These are phyloP conservation scores for Achaetomiella virescens DNA, from an alignment of 495 filamentous ascomycete genomes.

Conservation along the genomic window DNA sequence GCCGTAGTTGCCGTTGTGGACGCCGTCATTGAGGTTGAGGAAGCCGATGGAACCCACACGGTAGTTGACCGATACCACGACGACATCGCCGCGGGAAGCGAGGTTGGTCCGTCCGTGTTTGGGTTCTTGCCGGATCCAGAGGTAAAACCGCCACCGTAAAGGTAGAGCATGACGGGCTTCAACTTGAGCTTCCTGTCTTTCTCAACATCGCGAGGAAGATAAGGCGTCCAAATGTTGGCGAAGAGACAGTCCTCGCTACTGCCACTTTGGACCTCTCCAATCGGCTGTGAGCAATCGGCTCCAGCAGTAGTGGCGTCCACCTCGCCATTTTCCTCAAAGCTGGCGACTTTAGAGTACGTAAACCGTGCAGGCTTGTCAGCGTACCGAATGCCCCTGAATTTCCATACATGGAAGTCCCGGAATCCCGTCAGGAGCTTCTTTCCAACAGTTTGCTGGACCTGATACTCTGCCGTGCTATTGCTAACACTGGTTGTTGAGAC, in stretches of 20 bases:
- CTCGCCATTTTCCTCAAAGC: slow-evolving; percentile 17
- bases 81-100: slow-evolving; percentile 41
- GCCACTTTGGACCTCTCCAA: slow-evolving; percentile 26
- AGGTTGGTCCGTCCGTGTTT: slow-evolving; percentile 39
- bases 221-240: slow-evolving; percentile 37
- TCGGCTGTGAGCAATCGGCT: slow-evolving; percentile 30
- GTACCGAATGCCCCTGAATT: slow-evolving; percentile 39
- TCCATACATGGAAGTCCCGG: slow-evolving; percentile 34
- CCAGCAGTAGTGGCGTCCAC: slow-evolving; percentile 20
- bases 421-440: slow-evolving; percentile 32
- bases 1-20: slow-evolving; percentile 30
- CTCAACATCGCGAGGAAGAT: slow-evolving; percentile 25
- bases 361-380: slow-evolving; percentile 35
- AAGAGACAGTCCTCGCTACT: slow-evolving; percentile 37
- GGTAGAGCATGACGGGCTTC: slow-evolving; percentile 35
- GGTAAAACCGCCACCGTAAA: slow-evolving; percentile 34
- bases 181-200: slow-evolving; percentile 12
- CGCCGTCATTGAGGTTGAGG: slow-evolving; percentile 26
- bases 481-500: slow-evolving; percentile 24
- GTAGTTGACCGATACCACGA: slow-evolving; percentile 36
- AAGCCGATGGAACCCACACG: slow-evolving; percentile 26
- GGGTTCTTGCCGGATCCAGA: slow-evolving; percentile 32
- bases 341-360: slow-evolving; percentile 23
- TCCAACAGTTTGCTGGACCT: slow-evolving; percentile 24
- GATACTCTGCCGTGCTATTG: slow-evolving; percentile 29